Evolutionary conservation across 441 rosid genomes (phyloP).

Genomic region (Gossypium davidsonii): DNA sequence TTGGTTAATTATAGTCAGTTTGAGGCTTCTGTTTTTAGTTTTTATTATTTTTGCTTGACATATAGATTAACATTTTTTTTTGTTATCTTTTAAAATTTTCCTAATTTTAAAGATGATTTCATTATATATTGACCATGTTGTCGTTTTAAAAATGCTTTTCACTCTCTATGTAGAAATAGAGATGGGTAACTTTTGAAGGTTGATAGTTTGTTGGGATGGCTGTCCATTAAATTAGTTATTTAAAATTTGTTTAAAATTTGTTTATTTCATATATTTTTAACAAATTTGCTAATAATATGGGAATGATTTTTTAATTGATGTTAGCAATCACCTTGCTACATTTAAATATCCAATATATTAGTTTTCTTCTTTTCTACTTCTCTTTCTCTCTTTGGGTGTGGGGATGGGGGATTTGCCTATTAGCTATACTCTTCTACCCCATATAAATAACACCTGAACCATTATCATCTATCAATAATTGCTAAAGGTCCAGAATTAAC

Average conservation of each 20-base stretch:
- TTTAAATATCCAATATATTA: background rate
- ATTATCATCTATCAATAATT: slow-evolving; percentile 8
- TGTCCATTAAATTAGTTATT: background rate
- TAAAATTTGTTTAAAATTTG: no score
- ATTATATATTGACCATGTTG: background rate
- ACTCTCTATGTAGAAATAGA: background rate
- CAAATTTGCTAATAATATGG: background rate
- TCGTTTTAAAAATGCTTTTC: background rate
- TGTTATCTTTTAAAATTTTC: background rate
- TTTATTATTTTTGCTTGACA: background rate
- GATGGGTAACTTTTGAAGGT: background rate
- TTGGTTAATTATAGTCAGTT: background rate
- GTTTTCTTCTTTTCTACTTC: background rate
- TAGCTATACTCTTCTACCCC: background rate
- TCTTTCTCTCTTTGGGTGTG: background rate
- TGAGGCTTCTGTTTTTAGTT: slow-evolving; percentile 12
- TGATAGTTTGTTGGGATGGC: background rate
- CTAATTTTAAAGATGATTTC: background rate
- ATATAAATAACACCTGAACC: background rate
- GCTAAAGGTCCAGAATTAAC: slow-evolving; percentile 20
- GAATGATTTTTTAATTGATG: background rate
- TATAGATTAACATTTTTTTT: background rate
- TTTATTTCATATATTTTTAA: background rate
- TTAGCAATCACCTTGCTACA: background rate
- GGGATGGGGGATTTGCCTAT: background rate